Base-by-base conservation (phyloP, 2,329 filamentous ascomycete species). In the Lecanicillium sp. region DNA sequence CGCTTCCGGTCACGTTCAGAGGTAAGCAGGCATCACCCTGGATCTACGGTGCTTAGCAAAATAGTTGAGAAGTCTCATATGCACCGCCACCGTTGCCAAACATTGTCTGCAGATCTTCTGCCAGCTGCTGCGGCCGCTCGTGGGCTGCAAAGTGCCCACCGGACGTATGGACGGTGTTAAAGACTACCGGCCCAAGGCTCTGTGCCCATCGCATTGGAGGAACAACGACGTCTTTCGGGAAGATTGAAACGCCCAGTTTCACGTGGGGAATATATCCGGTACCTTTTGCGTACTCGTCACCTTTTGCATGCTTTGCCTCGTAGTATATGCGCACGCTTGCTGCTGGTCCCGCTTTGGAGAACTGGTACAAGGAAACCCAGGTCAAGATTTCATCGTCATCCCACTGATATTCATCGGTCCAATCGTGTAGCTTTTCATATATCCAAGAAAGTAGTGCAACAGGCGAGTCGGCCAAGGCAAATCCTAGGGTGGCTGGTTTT, bases 391-490 rank as follows among this genome's bases (percentile, higher is more conserved):
- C 86, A 47, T 90, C 84, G 52, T 88, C 82, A 0, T 79, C 84
- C 86, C 86, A 90, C 0, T 76, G 68, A 58, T 89, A 89, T 1
- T 56, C 57, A 56, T 90, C 86, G 0, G 81, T 82, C 87, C 86
- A 91, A 56, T 86, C 82, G 55, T 84, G 79, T 30, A 91, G 67
- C 61, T 91, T 91, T 65, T 91, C 87, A 55, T 86, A 86, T 27
- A 91, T 81, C 87, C 87, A 93, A 0, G 84, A 79, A 1, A 91
- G 69, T 3, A 89, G 67, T 0, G 77, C 84, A 0, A 87, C 77
- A 0, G 87, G 87, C 6, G 77, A 83, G 60, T 90, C 86, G 0
- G 78, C 72, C 3, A 90, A 70, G 0, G 72, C 80, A 57, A 87
- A 87, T 0, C 82, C 83, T 0, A 90, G 60, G 0, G 87, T 91